A percentile compares a stretch with the other conserved stretches of the same genome.
Conservation (phyloP, 2,329 filamentous ascomycete genomes). For the Alternaria sp. region DNA sequence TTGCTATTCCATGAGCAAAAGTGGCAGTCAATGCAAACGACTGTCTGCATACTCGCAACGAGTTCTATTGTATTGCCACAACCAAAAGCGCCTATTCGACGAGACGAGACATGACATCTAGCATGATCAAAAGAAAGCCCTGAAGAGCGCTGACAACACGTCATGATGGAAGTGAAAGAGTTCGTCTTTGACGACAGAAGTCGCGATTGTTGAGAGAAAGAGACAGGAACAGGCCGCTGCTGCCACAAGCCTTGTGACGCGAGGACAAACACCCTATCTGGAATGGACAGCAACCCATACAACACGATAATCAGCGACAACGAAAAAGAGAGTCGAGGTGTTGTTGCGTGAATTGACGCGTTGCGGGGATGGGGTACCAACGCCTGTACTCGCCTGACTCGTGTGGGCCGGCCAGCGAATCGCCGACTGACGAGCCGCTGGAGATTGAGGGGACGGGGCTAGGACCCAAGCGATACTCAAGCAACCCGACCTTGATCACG, state of each 20-base stretch:
- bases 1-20: background rate
- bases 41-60: background rate
- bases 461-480: slow-evolving; percentile 20
- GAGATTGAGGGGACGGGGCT: slow-evolving; percentile 28
- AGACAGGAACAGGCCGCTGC: background rate
- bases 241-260: background rate
- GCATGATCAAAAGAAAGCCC: background rate
- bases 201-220: background rate
- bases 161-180: background rate
- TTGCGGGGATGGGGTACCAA: slow-evolving; percentile 17
- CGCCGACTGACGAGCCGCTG: slow-evolving; percentile 18
- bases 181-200: background rate
- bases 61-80: background rate
- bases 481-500: slow-evolving; percentile 23
- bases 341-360: slow-evolving; percentile 10
- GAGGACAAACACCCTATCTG: background rate
- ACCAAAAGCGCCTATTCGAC: background rate
- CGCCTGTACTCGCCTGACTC: slow-evolving; percentile 26
- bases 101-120: background rate
- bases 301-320: background rate
- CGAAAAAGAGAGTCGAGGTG: slow-evolving; percentile 2
- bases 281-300: background rate
- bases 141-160: background rate
- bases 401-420: slow-evolving; percentile 17
- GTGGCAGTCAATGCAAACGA: background rate